Evolutionary conservation across 2,329 filamentous ascomycete genomes (phyloP).

Genomic region (Macroventuria anomochaeta): DNA sequence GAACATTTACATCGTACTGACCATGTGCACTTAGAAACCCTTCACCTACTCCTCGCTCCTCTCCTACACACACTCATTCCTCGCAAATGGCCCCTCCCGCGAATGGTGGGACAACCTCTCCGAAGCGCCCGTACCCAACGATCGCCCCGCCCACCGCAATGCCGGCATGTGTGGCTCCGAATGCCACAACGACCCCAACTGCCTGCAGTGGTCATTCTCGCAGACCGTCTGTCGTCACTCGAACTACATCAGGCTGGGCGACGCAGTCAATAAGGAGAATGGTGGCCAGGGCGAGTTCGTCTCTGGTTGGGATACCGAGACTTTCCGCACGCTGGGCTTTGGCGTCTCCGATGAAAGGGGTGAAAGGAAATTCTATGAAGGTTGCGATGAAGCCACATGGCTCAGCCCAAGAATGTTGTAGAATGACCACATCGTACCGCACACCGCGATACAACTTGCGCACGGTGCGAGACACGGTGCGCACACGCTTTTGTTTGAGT

Average conservation of each 20-base stretch:
- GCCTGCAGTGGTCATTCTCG: conserved; percentile 47
- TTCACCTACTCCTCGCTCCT: conserved; percentile 48
- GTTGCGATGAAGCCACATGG: conserved; percentile 49
- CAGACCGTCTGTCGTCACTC: conserved; percentile 49
- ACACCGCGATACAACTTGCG: background rate
- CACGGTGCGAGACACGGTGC: background rate
- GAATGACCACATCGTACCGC: conserved; percentile 3
- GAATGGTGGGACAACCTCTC: conserved; percentile 49
- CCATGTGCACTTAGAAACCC: no score
- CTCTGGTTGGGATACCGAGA: conserved; percentile 49
- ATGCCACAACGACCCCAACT: conserved; percentile 42
- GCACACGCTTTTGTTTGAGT: conserved; percentile 9
- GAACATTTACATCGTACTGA: no score
- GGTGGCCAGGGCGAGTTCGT: conserved; percentile 47
- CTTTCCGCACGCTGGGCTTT: conserved; percentile 46
- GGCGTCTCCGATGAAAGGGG: conserved; percentile 43
- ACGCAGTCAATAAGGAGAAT: conserved; percentile 42
- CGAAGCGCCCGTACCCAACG: conserved; percentile 41
- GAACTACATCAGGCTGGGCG: conserved; percentile 44
- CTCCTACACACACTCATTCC: conserved; percentile 46
- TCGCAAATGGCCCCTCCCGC: conserved; percentile 38
- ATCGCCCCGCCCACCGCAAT: conserved; percentile 44
- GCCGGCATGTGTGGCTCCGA: conserved; percentile 44
- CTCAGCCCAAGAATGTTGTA: conserved; percentile 40
- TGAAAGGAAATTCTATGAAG: conserved; percentile 39